Base-by-base conservation (phyloP, 345 rosid species). In the Jatropha curcas region DNA sequence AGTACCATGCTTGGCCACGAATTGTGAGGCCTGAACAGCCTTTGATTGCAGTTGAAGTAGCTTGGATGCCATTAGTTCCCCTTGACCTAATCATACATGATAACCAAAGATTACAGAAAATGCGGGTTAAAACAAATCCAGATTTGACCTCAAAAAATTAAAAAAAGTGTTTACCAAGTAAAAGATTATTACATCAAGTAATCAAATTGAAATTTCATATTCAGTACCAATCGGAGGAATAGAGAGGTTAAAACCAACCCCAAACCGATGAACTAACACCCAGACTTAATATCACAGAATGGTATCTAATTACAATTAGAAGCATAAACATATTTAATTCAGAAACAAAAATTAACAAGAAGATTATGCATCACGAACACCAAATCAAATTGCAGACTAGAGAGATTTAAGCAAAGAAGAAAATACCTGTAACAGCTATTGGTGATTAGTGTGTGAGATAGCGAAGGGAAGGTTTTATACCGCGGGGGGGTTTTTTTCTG, bases 11-110 rank as follows among this genome's bases (percentile, higher is more conserved):
- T 87, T 76, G 7, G 88, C 76, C 63, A 84, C 86, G 64, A 86
- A 59, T 62, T 86, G 83, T 0, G 92, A 73, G 39, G 88, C 89
- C 71, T 87, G 89, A 51, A 67, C 68, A 50, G 93, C 93, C 82
- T 82, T 87, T 25, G 93, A 80, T 69, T 84, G 88, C 82, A 89
- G 72, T 75, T 85, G 90, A 65, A 65, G 62, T 74, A 91, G 71
- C 77, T 85, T 91, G 12, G 85, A 82, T 7, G 92, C 88, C 93
- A 91, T 89, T 51, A 8, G n/a, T 30, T 41, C 39, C 60, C 34
- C 34, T 41, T n/a, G 72, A 35, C 63, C 64, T 60, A 25, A 20
- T 20, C 60, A 37, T 20, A 34, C 30, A 48, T 0, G 3, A 48
- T 30, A 51, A 52, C 24, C 7, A 48, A 7, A 27, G 30, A 46